These are phyloP conservation scores for Beta corolliflora DNA, from an alignment of 179 eudicot species.

Conservation along the genomic window DNA sequence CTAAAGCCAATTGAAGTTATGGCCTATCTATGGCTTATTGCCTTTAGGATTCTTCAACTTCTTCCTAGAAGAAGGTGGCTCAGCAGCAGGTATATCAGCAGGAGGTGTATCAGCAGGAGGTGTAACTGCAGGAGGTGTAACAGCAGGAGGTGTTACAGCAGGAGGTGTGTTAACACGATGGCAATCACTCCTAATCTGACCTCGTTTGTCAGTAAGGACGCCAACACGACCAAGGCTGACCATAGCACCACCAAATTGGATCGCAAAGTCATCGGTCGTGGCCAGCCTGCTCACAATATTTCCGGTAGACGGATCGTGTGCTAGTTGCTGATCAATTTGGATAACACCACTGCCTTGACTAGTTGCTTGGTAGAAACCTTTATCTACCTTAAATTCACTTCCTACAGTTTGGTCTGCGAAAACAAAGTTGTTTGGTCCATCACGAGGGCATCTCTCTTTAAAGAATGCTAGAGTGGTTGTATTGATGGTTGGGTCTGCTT, in stretches of 20 bases:
- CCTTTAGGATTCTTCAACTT: too few relatives aligned
- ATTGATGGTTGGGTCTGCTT: conserved; percentile 45
- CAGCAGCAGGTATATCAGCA: too few relatives aligned
- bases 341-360: conserved; percentile 23
- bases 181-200: conserved; percentile 28
- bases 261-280: background rate
- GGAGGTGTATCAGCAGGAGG: too few relatives aligned
- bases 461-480: conserved; percentile 9
- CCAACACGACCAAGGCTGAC: conserved; percentile 34
- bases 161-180: background rate
- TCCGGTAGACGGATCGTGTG: conserved; percentile 22
- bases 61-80: too few relatives aligned
- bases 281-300: conserved; percentile 26
- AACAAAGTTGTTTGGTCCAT: conserved; percentile 30
- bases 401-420: conserved; percentile 43
- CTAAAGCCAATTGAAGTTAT: too few relatives aligned
- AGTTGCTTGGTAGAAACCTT: conserved; percentile 32
- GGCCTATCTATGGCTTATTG: too few relatives aligned
- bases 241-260: conserved; percentile 26
- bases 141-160: too few relatives aligned
- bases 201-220: conserved; percentile 23
- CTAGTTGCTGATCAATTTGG: conserved; percentile 33
- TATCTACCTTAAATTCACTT: conserved; percentile 42
- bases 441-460: conserved; percentile 37
- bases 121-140: too few relatives aligned